Conservation (phyloP, 2,329 filamentous ascomycete species). For the Aspergillus cejpii region DNA sequence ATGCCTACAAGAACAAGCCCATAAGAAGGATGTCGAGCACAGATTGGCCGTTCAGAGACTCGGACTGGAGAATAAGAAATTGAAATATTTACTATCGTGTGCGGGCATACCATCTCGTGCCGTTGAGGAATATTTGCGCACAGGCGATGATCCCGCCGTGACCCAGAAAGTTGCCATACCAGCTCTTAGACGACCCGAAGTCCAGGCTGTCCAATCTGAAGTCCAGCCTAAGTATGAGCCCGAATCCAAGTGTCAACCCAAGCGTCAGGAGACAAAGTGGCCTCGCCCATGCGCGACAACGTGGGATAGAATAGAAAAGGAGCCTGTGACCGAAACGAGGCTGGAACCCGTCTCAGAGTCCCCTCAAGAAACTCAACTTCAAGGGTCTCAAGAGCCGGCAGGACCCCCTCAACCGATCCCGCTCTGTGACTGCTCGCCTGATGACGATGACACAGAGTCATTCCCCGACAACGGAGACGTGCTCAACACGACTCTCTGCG, state of each 20-base stretch:
- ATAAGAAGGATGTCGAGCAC: constrained; percentile 30
- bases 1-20: constrained; percentile 22
- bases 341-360: background rate
- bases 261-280: background rate
- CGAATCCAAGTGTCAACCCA: too few species aligned
- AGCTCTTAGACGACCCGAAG: constrained; percentile 17
- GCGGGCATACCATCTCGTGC: constrained; percentile 20
- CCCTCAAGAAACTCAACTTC: background rate
- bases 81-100: constrained; percentile 23
- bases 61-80: constrained; percentile 29
- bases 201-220: background rate
- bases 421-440: constrained; percentile 23
- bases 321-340: background rate
- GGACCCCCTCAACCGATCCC: constrained; percentile 6
- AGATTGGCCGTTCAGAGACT: constrained; percentile 30
- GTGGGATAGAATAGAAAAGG: background rate
- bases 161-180: constrained; percentile 34
- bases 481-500: constrained; percentile 34
- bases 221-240: too few species aligned
- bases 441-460: constrained; percentile 7
- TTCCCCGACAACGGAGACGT: constrained; percentile 21
- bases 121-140: constrained; percentile 25
- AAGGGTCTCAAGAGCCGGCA: background rate
- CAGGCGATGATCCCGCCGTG: constrained; percentile 14
- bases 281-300: background rate